Evolutionary conservation across 805 yeast genomes (phyloP), one percentile per base, ranked within the genome.

Genomic region (Naumovozyma dairenensis): DNA sequence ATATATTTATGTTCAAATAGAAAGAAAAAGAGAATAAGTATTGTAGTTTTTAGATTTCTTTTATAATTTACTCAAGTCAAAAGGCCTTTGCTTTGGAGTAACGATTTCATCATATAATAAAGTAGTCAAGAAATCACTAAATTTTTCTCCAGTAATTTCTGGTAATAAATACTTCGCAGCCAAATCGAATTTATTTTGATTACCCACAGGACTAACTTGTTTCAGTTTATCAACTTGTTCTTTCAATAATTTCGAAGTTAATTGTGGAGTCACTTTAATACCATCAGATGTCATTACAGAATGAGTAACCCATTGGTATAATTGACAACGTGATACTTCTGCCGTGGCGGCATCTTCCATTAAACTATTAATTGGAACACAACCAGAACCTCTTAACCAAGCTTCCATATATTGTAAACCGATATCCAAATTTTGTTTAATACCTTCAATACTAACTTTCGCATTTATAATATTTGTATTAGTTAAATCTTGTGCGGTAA

Each of bases 331-430:
- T 24, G 87, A 77, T 25, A 81, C 93, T 60, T 81, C 93, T 26
- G 92, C 89, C 32, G 93, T 81, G 21, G 92, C 92, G 19, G 93
- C 93, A 59, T 81, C 93, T 61, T 81, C 93, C 93, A 81, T 81
- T 59, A 81, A 66, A 57, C 75, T 73, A 65, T 81, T 80, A 57
- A 81, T 81, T 45, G 93, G 89, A 40, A 80, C 87, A 68, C 92
- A 81, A 12, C 93, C 93, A 34, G 76, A 63, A 39, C 85, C 85
- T 56, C 86, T 70, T 49, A 80, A 69, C 93, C 93, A 81, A 20
- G 87, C 83, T 62, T 81, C 92, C 69, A 80, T 80, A 57, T 81
- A 81, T 43, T 78, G 74, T 45, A 81, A 63, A 28, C 92, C 92
- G 58, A 81, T 80, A 51, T 74, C 72, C 47, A 80, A 67, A 60